Base-by-base conservation (phyloP, 2,329 filamentous ascomycete genomes). In the Cladophialophora chaetospira region DNA sequence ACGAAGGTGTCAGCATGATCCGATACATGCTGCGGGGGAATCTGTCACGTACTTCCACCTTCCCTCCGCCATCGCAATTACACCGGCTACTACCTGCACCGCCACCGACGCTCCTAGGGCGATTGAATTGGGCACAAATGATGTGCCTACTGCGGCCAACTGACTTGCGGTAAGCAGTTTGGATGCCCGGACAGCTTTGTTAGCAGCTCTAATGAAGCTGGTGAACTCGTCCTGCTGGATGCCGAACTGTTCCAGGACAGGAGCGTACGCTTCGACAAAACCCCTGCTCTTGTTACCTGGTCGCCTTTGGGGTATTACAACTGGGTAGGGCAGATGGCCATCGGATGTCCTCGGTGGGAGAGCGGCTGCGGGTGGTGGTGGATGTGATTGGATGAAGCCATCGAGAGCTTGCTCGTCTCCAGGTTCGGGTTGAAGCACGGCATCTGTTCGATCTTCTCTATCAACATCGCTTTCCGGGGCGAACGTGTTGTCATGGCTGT, bases 181-280 rank as follows among this genome's bases (percentile, higher is more conserved):
- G 25, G 38, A 46, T n/a, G 43, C 50, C 15, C 44, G 36, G 11
- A 55, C 23, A 21, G 49, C 47, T 47, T 56, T 55, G 53, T 81
- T 72, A 58, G 80, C 73, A 13, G 70, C 72, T 33, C 77, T 71
- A 19, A 82, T 59, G 53, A 82, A 82, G 21, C 71, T 69, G 13
- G 81, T 58, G 59, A 80, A 82, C 0, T 72, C 72, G 2, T 70
- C 67, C 64, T 81, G 73, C 45, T 77, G 71, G 57, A 83, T 78
- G 2, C 75, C 78, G 13, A 68, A 70, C 4, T 69, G 64, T 9
- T 73, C 63, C 0, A 83, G 71, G 0, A 75, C 67, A 0, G 80
- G 80, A 0, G 79, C 73, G 63, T 82, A 83, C 1, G 78, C 80
- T 21, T 74, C 72, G 3, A 82, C 70, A 59, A 82, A 82, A 0